Percentiles rank a stretch among this genome's conserved stretches.
Conservation (phyloP, 495 filamentous ascomycete genomes). For the Neurospora tetraspora region DNA sequence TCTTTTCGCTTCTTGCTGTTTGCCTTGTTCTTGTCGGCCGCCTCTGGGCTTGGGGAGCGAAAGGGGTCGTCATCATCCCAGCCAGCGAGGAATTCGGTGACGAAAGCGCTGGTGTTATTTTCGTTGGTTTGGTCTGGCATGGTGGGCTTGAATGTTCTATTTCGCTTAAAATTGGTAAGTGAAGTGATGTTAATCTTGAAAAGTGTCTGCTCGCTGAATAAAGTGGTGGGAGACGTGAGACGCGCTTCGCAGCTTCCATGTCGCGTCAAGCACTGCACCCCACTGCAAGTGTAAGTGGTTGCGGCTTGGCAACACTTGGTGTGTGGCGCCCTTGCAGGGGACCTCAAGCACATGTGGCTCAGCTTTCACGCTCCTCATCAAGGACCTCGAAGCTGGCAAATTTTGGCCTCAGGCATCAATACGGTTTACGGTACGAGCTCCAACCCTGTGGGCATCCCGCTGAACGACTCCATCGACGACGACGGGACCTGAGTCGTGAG, state of each 20-base stretch:
- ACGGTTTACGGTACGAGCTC: slow-evolving; percentile 1
- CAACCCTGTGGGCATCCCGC: slow-evolving; percentile 15
- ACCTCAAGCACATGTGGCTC: background rate
- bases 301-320: background rate
- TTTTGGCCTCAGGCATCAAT: slow-evolving; percentile 18
- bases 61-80: slow-evolving; percentile 27
- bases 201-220: background rate
- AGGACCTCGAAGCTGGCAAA: background rate
- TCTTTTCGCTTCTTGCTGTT: slow-evolving; percentile 25
- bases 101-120: background rate
- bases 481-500: slow-evolving; percentile 13
- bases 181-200: background rate
- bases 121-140: background rate
- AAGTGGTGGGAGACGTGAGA: background rate
- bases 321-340: background rate
- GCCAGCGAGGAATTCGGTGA: slow-evolving; percentile 4
- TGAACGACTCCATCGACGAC: slow-evolving; percentile 14
- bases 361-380: background rate
- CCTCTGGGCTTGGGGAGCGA: slow-evolving; percentile 20
- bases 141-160: background rate
- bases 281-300: slow-evolving; percentile 3
- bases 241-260: background rate
- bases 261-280: slow-evolving; percentile 1
- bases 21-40: slow-evolving; percentile 11
- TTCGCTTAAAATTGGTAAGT: background rate